A percentile compares a stretch with the other conserved stretches of the same genome.
Conservation (phyloP, 768 basidiomycete genomes). For the Suillus ampliporus region DNA sequence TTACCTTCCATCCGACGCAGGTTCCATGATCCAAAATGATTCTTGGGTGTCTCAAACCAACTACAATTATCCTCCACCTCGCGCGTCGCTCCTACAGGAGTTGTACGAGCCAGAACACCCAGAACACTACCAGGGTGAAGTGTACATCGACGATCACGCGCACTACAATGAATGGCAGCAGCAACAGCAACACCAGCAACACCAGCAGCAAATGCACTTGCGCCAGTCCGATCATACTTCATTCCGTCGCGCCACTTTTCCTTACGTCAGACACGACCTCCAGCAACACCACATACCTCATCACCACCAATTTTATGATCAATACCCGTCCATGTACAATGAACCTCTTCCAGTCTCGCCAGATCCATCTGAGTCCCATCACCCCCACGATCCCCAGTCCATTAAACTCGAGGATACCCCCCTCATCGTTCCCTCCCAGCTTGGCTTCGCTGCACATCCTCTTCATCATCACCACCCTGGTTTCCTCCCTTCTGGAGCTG, state of each 20-base stretch:
- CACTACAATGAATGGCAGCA: conserved; percentile 45
- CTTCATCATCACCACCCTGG: conserved; percentile 44
- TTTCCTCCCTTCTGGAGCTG: conserved; percentile 48
- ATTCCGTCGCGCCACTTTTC: conserved; percentile 73
- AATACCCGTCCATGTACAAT: conserved; percentile 43
- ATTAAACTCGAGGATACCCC: conserved; percentile 74
- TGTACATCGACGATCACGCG: conserved; percentile 43
- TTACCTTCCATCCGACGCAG: conserved; percentile 39
- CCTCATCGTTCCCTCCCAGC: conserved; percentile 67
- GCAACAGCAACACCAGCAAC: conserved; percentile 39
- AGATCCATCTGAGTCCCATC: conserved; percentile 28
- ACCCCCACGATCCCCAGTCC: conserved; percentile 31
- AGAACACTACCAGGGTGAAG: conserved; percentile 41
- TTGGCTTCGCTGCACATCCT: conserved; percentile 37
- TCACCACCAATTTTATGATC: conserved; percentile 40
- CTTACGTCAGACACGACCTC: conserved; percentile 77
- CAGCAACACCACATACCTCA: conserved; percentile 44
- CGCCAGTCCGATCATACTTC: conserved; percentile 49
- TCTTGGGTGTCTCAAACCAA: conserved; percentile 44
- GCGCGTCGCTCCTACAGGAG: conserved; percentile 69
- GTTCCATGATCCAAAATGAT: conserved; percentile 44
- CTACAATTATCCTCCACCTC: conserved; percentile 38
- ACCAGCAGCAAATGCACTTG: conserved; percentile 17
- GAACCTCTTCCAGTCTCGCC: conserved; percentile 42
- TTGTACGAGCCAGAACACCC: conserved; percentile 67